Conservation (phyloP, 202 grass and related monocot species). For the Brachypodium distachyon region DNA sequence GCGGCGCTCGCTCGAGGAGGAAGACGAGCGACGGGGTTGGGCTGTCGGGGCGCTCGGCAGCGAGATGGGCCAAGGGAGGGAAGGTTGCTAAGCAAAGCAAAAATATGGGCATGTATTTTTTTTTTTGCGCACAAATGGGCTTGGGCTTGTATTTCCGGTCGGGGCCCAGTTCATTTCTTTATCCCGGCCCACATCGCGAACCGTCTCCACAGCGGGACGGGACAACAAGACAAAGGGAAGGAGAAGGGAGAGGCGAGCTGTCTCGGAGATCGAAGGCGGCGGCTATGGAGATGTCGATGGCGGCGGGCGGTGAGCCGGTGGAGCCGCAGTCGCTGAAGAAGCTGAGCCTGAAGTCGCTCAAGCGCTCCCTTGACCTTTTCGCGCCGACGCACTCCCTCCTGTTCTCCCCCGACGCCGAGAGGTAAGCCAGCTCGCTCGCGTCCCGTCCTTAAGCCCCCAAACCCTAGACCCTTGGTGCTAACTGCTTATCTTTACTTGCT, state of each 20-base stretch:
- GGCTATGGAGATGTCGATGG: slow-evolving; percentile 22
- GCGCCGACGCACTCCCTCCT: slow-evolving; percentile 41
- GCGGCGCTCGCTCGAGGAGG: too few species aligned
- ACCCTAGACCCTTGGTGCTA: slow-evolving; percentile 5
- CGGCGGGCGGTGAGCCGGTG: slow-evolving; percentile 35
- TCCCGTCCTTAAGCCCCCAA: background rate
- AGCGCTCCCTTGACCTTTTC: slow-evolving; percentile 82
- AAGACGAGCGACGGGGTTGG: too few species aligned
- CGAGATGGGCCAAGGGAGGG: too few species aligned
- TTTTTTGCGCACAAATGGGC: too few species aligned
- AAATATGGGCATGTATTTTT: background rate
- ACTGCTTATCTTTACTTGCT: background rate
- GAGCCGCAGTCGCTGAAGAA: slow-evolving; percentile 97
- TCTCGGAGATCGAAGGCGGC: background rate
- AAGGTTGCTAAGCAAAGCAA: too few species aligned
- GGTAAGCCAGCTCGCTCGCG: slow-evolving; percentile 25
- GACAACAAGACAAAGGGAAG: background rate
- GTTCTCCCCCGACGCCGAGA: slow-evolving; percentile 52
- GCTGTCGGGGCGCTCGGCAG: too few species aligned
- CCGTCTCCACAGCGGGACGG: background rate
- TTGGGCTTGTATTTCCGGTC: too few species aligned
- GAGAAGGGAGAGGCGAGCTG: background rate
- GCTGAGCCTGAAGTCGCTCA: slow-evolving; percentile 82
- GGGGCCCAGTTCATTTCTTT: background rate
- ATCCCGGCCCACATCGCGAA: background rate